Evolutionary conservation across 306 rosid species (phyloP).

Genomic region (Inga oerstediana): DNA sequence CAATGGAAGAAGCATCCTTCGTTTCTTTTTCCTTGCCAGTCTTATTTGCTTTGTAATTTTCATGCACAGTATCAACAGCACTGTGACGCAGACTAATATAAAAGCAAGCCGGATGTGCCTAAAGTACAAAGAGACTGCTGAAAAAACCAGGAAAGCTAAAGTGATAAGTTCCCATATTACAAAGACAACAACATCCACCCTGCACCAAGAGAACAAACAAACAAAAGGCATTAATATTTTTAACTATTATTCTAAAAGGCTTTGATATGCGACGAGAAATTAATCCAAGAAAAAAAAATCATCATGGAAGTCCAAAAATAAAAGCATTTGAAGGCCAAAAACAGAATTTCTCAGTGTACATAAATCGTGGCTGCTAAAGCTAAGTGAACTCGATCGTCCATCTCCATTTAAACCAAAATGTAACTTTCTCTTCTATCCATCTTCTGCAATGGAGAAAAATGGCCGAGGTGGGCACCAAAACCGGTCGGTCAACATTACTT

Average conservation of each 20-base stretch:
- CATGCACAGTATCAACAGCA: conserved; percentile 88
- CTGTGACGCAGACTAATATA: conserved; percentile 68
- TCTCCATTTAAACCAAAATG: conserved; percentile 13
- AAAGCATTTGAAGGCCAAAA: neutral
- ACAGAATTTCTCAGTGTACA: neutral
- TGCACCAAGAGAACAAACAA: conserved; percentile 57
- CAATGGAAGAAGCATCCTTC: conserved; percentile 99
- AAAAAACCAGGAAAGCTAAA: conserved; percentile 92
- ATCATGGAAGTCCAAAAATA: neutral
- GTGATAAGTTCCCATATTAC: conserved; percentile 95
- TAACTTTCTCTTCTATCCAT: conserved; percentile 12
- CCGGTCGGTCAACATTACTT: conserved; percentile 13
- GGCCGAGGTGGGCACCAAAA: neutral
- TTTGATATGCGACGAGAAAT: conserved; percentile 12
- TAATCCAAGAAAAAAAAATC: neutral
- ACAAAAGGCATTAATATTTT: conserved; percentile 16
- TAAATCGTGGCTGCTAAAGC: neutral
- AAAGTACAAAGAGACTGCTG: conserved; percentile 90
- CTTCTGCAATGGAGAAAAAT: neutral
- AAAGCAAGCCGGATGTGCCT: conserved; percentile 84
- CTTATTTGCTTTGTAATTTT: conserved; percentile 96
- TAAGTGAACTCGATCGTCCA: conserved; percentile 7
- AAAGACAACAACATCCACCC: conserved; percentile 97
- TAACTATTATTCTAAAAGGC: conserved; percentile 6
- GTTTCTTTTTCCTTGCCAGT: conserved; percentile 90